These are phyloP conservation scores for Fraxinus floribunda DNA, from an alignment of 305 asterid species.

Conservation along the genomic window DNA sequence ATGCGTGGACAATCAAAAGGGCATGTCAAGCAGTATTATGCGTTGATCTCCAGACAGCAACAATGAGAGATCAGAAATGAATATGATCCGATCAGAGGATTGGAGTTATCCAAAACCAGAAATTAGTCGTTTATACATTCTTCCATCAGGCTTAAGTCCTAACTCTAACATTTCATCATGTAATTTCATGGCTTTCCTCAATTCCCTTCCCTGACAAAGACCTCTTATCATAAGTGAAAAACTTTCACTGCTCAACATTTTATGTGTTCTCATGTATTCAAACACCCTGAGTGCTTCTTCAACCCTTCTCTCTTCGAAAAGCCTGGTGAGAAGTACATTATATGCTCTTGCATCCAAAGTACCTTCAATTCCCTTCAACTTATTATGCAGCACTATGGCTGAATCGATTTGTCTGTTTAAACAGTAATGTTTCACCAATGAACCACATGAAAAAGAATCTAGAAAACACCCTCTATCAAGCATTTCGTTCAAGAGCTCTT, in stretches of 20 bases:
- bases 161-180: slow-evolving; percentile 71
- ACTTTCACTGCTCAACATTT: slow-evolving; percentile 43
- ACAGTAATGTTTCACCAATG: slow-evolving; percentile 54
- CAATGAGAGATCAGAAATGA: background rate
- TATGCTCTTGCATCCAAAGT: slow-evolving; percentile 43
- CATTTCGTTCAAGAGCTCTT: slow-evolving; percentile 41
- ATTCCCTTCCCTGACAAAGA: slow-evolving; percentile 52
- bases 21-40: background rate
- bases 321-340: slow-evolving; percentile 41
- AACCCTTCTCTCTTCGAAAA: slow-evolving; percentile 39
- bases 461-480: slow-evolving; percentile 45
- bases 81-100: background rate
- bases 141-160: slow-evolving; percentile 63
- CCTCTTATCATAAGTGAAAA: slow-evolving; percentile 52
- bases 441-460: slow-evolving; percentile 49
- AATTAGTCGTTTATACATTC: slow-evolving; percentile 56
- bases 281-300: slow-evolving; percentile 55
- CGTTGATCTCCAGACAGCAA: background rate
- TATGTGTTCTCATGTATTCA: slow-evolving; percentile 49
- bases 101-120: slow-evolving; percentile 52
- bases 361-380: slow-evolving; percentile 42
- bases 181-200: slow-evolving; percentile 67
- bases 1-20: background rate
- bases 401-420: slow-evolving; percentile 36
- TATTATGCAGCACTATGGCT: slow-evolving; percentile 54